phyloP scores from a whole-genome alignment of 176 grass and related monocot species.

The Carex scoparia region DNA sequence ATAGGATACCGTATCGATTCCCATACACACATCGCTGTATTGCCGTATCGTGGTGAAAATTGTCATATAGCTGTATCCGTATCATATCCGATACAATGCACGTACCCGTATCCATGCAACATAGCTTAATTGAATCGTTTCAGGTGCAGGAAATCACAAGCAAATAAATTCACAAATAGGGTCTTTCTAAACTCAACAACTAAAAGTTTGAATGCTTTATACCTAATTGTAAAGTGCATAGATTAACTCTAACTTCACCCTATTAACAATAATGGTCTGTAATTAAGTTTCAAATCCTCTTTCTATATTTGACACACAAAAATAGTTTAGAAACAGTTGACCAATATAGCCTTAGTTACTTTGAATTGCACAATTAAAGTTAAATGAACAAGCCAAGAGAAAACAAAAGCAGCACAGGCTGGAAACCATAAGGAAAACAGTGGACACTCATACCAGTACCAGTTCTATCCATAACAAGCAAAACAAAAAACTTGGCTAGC shows the following conservation, averaged over 20 bases:
- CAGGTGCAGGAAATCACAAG: neutral
- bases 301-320: neutral
- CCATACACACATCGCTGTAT: too few relatives aligned
- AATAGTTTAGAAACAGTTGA: neutral
- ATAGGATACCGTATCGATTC: too few relatives aligned
- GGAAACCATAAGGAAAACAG: neutral
- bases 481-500: neutral
- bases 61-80: too few relatives aligned
- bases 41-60: too few relatives aligned
- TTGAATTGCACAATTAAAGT: neutral
- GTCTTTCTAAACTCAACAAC: neutral
- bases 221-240: neutral
- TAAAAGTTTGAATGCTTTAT: neutral
- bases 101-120: too few relatives aligned
- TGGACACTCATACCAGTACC: neutral
- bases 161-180: conserved; percentile 2
- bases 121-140: neutral
- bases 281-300: neutral
- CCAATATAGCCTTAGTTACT: neutral
- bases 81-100: too few relatives aligned
- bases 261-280: neutral
- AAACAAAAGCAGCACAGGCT: neutral
- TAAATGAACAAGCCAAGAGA: neutral
- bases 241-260: neutral
- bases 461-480: neutral